Evolutionary conservation across 2,329 filamentous ascomycete species (phyloP).

Genomic region (Hirsutella thompsonii): DNA sequence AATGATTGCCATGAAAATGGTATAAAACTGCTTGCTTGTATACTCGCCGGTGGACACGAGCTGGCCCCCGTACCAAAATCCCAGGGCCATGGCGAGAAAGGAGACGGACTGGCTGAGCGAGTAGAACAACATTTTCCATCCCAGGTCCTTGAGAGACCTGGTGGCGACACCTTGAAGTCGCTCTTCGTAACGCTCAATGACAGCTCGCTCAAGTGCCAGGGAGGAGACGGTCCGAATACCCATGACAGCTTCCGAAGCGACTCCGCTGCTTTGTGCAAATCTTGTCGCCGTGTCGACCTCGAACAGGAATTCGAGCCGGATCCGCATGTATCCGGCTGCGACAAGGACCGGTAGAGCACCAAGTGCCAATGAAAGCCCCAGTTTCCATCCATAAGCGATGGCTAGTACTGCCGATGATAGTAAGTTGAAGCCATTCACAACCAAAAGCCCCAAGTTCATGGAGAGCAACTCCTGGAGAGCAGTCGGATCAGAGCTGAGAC

Average conservation of each 20-base stretch:
- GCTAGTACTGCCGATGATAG: slow-evolving; percentile 30
- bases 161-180: slow-evolving; percentile 18
- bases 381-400: slow-evolving; percentile 34
- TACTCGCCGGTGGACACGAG: slow-evolving; percentile 33
- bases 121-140: slow-evolving; percentile 27
- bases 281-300: slow-evolving; percentile 27
- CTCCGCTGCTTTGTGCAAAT: slow-evolving; percentile 32
- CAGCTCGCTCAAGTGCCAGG: slow-evolving; percentile 29
- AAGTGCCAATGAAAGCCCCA: slow-evolving; percentile 33
- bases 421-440: slow-evolving; percentile 32
- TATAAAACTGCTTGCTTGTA: slow-evolving; percentile 31
- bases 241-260: slow-evolving; percentile 35
- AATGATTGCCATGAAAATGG: slow-evolving; percentile 36
- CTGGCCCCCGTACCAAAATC: slow-evolving; percentile 27
- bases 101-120: slow-evolving; percentile 26
- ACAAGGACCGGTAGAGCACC: slow-evolving; percentile 32
- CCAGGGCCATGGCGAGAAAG: slow-evolving; percentile 23
- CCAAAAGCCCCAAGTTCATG: slow-evolving; percentile 32
- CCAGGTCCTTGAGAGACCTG: slow-evolving; percentile 15
- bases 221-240: slow-evolving; percentile 36
- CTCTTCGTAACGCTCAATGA: slow-evolving; percentile 22
- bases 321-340: slow-evolving; percentile 30
- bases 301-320: slow-evolving; percentile 33
- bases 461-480: slow-evolving; percentile 37
- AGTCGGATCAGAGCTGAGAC: slow-evolving; percentile 25